Percentiles rank a stretch among this genome's conserved stretches.
Conservation (phyloP, 202 grass and related monocot genomes). For the Dendrocalamus latiflorus region DNA sequence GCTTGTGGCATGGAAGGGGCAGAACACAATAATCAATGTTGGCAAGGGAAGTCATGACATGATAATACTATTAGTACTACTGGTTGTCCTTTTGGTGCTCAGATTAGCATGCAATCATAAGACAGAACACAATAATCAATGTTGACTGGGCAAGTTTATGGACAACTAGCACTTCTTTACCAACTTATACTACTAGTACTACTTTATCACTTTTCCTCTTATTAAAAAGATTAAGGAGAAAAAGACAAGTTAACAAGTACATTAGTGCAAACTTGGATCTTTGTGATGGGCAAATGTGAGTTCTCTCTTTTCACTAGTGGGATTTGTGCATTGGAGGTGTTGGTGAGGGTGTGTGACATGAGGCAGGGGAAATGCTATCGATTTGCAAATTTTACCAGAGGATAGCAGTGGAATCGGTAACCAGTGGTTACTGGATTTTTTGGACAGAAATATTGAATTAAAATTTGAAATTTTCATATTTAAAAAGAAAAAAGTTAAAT, state of each 20-base stretch:
- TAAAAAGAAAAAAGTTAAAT: no score
- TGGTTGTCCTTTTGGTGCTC: no score
- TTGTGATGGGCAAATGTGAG: not conserved
- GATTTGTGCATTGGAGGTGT: not conserved
- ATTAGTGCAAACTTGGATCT: not conserved
- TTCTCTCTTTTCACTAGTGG: not conserved
- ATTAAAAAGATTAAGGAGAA: not conserved
- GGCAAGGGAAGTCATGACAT: no score
- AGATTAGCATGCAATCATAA: no score
- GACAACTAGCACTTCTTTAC: not conserved
- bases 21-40: not conserved
- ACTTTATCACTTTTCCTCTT: not conserved
- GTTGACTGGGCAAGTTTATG: not conserved
- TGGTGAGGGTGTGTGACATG: not conserved
- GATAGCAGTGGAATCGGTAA: no score
- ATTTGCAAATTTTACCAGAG: no score
- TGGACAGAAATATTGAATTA: no score
- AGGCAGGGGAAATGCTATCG: not conserved
- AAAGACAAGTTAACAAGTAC: not conserved
- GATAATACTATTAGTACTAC: no score
- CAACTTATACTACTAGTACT: not conserved
- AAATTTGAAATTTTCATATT: no score
- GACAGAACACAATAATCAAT: no score
- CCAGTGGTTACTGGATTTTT: no score
- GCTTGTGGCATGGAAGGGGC: not conserved